phyloP scores from a whole-genome alignment of 2,329 filamentous ascomycete genomes.

The Cordyceps tenuipes region DNA sequence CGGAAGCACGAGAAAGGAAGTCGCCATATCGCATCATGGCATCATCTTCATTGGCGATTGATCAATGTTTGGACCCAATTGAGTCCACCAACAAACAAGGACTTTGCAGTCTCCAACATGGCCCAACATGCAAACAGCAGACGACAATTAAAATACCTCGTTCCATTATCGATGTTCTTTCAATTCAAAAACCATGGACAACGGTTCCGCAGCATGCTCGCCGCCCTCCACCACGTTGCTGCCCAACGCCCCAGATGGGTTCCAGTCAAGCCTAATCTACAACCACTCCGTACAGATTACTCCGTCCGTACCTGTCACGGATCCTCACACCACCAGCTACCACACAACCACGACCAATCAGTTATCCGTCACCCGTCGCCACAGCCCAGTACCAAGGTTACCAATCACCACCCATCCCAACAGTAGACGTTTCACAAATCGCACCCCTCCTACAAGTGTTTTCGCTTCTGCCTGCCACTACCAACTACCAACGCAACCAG shows the following conservation, averaged over 20 bases:
- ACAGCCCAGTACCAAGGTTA: background rate
- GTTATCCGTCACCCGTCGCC: background rate
- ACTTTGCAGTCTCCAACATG: background rate
- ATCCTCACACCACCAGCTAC: background rate
- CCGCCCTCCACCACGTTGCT: background rate
- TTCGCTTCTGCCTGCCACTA: background rate
- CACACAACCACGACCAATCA: background rate
- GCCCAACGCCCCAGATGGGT: background rate
- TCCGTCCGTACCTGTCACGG: too few relatives aligned
- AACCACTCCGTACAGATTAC: too few relatives aligned
- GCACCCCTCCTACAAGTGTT: background rate
- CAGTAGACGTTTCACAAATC: constrained; percentile 1
- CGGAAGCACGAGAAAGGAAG: background rate
- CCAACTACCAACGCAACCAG: background rate
- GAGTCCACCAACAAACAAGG: background rate
- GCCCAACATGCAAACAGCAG: background rate
- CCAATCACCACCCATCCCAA: background rate
- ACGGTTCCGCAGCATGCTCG: background rate
- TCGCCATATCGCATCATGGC: background rate
- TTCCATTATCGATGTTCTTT: background rate
- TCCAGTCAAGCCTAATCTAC: background rate
- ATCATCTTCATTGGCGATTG: background rate
- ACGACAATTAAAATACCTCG: background rate
- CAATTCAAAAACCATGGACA: background rate
- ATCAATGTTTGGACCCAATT: background rate